A percentile compares a stretch with the other conserved stretches of the same genome.
phyloP scores from a whole-genome alignment of 2,329 filamentous ascomycete genomes.

The Colletotrichum caudatum region DNA sequence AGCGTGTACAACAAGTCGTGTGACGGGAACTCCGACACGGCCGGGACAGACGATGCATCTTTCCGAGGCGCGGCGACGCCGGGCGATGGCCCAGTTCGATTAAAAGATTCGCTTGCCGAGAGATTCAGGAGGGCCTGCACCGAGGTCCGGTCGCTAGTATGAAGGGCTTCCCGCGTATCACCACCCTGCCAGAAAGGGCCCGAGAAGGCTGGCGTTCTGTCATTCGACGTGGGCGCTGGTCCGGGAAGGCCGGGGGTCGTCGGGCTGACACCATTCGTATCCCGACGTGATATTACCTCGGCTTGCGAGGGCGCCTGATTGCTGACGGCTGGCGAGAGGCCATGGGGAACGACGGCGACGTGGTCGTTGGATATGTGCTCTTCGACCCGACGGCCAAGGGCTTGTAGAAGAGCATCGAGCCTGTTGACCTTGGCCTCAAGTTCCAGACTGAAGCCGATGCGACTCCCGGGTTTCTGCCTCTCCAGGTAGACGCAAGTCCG shows the following conservation, averaged over 20 bases:
- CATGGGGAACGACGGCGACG: slow-evolving; percentile 42
- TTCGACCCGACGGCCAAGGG: slow-evolving; percentile 56
- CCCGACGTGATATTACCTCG: slow-evolving; percentile 46
- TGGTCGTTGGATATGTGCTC: slow-evolving; percentile 56
- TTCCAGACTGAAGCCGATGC: slow-evolving; percentile 72
- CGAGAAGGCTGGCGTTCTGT: slow-evolving; percentile 57
- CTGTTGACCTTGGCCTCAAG: slow-evolving; percentile 67
- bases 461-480: slow-evolving; percentile 75
- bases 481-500: slow-evolving; percentile 77
- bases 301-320: slow-evolving; percentile 51
- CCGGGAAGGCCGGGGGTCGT: slow-evolving; percentile 38
- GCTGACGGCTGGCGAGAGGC: slow-evolving; percentile 51
- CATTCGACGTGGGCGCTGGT: slow-evolving; percentile 45
- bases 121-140: slow-evolving; percentile 43
- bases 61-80: slow-evolving; percentile 37
- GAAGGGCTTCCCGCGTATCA: slow-evolving; percentile 49
- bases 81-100: slow-evolving; percentile 22
- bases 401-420: slow-evolving; percentile 61
- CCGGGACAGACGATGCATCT: slow-evolving; percentile 49
- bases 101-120: slow-evolving; percentile 37
- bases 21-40: slow-evolving; percentile 65
- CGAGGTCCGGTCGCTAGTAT: slow-evolving; percentile 42
- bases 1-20: slow-evolving; percentile 71
- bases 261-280: slow-evolving; percentile 44
- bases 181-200: slow-evolving; percentile 47